phyloP scores from a whole-genome alignment of 2,329 filamentous ascomycete genomes.

The Magnaporthales sp. region DNA sequence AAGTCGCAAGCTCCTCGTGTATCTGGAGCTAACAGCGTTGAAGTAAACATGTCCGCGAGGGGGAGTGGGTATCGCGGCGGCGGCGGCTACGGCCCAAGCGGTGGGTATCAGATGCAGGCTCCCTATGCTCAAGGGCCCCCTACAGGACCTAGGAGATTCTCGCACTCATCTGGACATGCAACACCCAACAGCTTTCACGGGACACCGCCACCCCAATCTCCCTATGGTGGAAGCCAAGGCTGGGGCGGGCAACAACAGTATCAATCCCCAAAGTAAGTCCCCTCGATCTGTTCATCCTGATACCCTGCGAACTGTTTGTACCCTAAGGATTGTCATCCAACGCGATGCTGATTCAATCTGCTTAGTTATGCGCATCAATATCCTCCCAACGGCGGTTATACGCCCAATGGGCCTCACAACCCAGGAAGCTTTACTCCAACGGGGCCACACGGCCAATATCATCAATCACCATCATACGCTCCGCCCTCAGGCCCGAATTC shows the following conservation, averaged over 20 bases:
- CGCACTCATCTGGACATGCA: slow-evolving; percentile 30
- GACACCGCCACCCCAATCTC: slow-evolving; percentile 33
- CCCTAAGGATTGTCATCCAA: neutral
- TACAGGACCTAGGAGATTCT: slow-evolving; percentile 26
- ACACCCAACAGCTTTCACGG: slow-evolving; percentile 35
- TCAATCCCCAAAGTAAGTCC: slow-evolving; percentile 32
- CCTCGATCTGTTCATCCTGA: neutral
- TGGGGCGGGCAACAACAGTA: slow-evolving; percentile 27
- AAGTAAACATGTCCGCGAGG: slow-evolving; percentile 40
- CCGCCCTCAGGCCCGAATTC: slow-evolving; percentile 49
- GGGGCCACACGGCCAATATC: slow-evolving; percentile 46
- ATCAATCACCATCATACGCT: slow-evolving; percentile 44
- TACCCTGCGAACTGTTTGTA: neutral
- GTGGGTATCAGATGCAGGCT: slow-evolving; percentile 26
- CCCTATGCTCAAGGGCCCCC: slow-evolving; percentile 18
- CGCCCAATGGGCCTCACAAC: slow-evolving; percentile 47
- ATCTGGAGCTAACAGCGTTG: slow-evolving; percentile 39
- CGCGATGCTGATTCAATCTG: neutral
- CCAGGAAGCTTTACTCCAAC: slow-evolving; percentile 39
- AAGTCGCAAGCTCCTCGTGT: slow-evolving; percentile 21
- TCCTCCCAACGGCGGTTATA: slow-evolving; percentile 41
- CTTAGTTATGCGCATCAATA: slow-evolving; percentile 54
- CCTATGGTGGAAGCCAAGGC: slow-evolving; percentile 28
- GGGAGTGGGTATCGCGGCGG: slow-evolving; percentile 32
- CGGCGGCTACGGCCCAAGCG: slow-evolving; percentile 23